Evolutionary conservation across 2,329 filamentous ascomycete species (phyloP).

Genomic region (Zasmidium angulare): DNA sequence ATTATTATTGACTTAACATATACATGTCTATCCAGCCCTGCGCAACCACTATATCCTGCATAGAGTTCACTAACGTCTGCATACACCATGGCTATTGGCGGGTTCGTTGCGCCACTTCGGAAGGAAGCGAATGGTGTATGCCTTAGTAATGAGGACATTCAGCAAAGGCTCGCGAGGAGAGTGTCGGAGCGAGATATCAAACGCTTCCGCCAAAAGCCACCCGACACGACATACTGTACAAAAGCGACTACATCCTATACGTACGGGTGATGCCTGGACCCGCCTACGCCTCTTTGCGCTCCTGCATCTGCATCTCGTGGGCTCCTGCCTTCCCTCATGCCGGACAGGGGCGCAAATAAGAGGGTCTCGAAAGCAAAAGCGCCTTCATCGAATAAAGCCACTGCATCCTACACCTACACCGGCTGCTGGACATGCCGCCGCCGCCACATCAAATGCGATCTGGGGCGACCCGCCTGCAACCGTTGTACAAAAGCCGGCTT

Average conservation of each 20-base stretch:
- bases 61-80: background rate
- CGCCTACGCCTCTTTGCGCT: background rate
- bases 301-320: background rate
- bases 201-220: too few species aligned
- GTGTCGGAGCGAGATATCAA: too few species aligned
- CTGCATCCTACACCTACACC: constrained; percentile 6
- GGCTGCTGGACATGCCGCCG: constrained; percentile 12
- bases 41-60: too few species aligned
- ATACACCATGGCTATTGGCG: background rate
- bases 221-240: too few species aligned
- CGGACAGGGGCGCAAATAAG: background rate
- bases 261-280: background rate
- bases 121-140: background rate
- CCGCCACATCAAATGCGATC: constrained; percentile 9
- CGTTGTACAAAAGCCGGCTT: constrained; percentile 8
- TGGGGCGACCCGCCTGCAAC: constrained; percentile 5
- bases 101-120: background rate
- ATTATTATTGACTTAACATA: too few species aligned
- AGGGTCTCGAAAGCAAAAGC: background rate
- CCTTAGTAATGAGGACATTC: background rate
- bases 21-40: too few species aligned
- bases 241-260: too few species aligned
- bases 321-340: background rate
- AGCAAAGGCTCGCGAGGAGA: background rate
- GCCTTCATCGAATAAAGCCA: background rate